A percentile compares a stretch with the other conserved stretches of the same genome.
These are phyloP conservation scores for Parathielavia hyrcaniae DNA, from an alignment of 495 filamentous ascomycete genomes.

Conservation along the genomic window DNA sequence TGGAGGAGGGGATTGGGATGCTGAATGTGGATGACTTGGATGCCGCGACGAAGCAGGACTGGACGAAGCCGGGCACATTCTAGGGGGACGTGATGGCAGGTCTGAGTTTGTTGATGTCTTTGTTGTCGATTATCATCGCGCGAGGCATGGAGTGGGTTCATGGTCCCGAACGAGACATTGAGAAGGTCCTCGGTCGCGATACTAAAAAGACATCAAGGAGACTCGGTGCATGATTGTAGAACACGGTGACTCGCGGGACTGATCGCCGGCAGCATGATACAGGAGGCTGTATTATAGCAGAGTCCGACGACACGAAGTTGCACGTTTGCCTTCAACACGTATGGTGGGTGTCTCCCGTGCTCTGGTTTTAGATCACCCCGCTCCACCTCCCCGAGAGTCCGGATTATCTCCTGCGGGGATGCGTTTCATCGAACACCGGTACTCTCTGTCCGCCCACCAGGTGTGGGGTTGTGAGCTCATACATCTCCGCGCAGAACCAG, in stretches of 20 bases:
- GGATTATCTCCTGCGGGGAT: constrained; percentile 29
- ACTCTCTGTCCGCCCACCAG: constrained; percentile 6
- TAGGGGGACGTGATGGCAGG: background rate
- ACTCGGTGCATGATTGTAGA: too few relatives aligned
- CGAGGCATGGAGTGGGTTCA: background rate
- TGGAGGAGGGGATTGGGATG: constrained; percentile 62
- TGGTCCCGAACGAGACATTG: background rate
- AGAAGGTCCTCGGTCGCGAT: too few relatives aligned
- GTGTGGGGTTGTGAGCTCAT: constrained; percentile 12
- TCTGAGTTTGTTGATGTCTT: background rate
- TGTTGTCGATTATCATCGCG: too few relatives aligned
- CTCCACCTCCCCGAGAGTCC: constrained; percentile 26
- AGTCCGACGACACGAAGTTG: too few relatives aligned
- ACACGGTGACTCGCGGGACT: too few relatives aligned
- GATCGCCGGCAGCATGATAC: too few relatives aligned
- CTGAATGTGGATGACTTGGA: constrained; percentile 73
- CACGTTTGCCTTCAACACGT: background rate
- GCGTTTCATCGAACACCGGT: background rate
- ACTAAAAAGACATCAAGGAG: background rate
- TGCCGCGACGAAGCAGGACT: constrained; percentile 30
- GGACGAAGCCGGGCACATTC: constrained; percentile 27
- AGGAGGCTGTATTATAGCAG: too few relatives aligned
- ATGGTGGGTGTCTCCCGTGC: background rate
- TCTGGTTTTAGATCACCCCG: background rate
- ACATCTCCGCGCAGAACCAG: background rate